Conservation (phyloP, 2,329 filamentous ascomycete genomes). For the Colletotrichum godetiae region DNA sequence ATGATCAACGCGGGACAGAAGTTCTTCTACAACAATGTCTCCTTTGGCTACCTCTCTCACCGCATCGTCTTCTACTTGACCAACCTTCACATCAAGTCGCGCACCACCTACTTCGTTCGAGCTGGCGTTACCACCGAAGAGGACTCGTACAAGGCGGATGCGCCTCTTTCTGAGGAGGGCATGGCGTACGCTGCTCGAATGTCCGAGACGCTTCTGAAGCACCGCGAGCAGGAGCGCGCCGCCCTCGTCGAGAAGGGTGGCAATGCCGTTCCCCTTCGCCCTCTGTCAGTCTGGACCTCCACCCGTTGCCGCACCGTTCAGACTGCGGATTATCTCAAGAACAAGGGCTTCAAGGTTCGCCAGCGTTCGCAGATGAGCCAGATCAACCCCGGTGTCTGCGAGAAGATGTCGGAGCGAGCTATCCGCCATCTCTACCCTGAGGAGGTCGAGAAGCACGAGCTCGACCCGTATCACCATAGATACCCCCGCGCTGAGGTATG, state of each 20-base stretch:
- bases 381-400: slow-evolving; percentile 95
- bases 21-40: slow-evolving; percentile 96
- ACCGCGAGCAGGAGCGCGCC: slow-evolving; percentile 84
- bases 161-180: slow-evolving; percentile 83
- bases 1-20: slow-evolving; percentile 98
- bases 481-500: slow-evolving; percentile 92
- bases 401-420: slow-evolving; percentile 86
- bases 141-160: slow-evolving; percentile 92
- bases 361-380: slow-evolving; percentile 98
- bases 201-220: slow-evolving; percentile 83
- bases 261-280: slow-evolving; percentile 75
- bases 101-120: slow-evolving; percentile 92
- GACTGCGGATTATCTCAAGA: slow-evolving; percentile 84
- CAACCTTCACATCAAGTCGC: slow-evolving; percentile 95
- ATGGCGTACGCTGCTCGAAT: slow-evolving; percentile 85
- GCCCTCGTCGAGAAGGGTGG: slow-evolving; percentile 77
- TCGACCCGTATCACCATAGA: slow-evolving; percentile 95
- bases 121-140: slow-evolving; percentile 89
- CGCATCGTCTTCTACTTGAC: slow-evolving; percentile 98
- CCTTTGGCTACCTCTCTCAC: slow-evolving; percentile 95
- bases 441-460: slow-evolving; percentile 91
- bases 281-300: slow-evolving; percentile 93
- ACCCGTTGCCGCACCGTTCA: slow-evolving; percentile 91
- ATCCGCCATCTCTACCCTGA: slow-evolving; percentile 88
- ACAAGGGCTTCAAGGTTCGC: slow-evolving; percentile 84